A percentile compares a stretch with the other conserved stretches of the same genome.
Evolutionary conservation across 192 early-diverging fungal species (phyloP).

Genomic region (Backusella westeae): DNA sequence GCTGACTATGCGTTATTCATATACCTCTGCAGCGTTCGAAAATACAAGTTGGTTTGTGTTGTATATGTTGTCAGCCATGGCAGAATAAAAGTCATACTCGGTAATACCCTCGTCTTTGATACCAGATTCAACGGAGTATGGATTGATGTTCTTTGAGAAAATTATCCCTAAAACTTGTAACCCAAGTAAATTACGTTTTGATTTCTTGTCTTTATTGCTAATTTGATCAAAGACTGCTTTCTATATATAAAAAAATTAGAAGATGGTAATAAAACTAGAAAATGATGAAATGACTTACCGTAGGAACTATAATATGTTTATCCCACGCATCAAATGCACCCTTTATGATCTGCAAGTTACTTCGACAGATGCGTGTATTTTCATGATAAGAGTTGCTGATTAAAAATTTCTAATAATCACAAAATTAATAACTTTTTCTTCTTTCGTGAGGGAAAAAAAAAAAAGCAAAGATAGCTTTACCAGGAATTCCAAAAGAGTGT

Average conservation of each 20-base stretch:
- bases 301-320: constrained; percentile 56
- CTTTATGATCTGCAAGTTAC: constrained; percentile 60
- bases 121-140: constrained; percentile 40
- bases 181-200: constrained; percentile 53
- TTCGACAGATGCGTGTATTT: constrained; percentile 32
- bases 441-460: neutral
- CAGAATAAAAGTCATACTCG: constrained; percentile 41
- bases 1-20: neutral
- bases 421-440: neutral
- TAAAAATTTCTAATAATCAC: constrained; percentile 39
- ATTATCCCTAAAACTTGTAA: constrained; percentile 59
- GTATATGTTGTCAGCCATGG: constrained; percentile 43
- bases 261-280: neutral
- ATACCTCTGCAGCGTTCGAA: constrained; percentile 56
- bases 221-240: constrained; percentile 45
- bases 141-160: constrained; percentile 50
- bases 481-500: constrained; percentile 43
- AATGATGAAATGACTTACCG: constrained; percentile 40
- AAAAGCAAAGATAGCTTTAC: constrained; percentile 19
- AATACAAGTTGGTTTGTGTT: constrained; percentile 39
- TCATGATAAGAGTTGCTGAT: constrained; percentile 45
- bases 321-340: constrained; percentile 65
- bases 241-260: constrained; percentile 21
- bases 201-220: constrained; percentile 33
- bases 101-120: constrained; percentile 35